phyloP scores from a whole-genome alignment of 2,329 filamentous ascomycete species.

The Penicillium sp. region DNA sequence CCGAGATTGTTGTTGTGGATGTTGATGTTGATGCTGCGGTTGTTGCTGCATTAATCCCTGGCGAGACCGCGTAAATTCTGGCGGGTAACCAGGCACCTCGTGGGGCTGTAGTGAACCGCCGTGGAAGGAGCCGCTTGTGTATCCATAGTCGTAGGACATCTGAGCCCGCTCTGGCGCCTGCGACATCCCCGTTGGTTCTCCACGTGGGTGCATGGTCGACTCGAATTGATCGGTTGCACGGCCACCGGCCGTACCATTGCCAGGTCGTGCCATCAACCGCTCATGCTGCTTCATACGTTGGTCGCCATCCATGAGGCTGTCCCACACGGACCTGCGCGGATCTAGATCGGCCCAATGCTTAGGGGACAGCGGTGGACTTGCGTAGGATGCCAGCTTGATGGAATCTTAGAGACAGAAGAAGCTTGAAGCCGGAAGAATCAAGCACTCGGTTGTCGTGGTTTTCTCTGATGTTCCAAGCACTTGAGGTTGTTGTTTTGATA shows the following conservation, averaged over 20 bases:
- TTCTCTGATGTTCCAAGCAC: not conserved
- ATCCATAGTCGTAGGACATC: slow-evolving; percentile 53
- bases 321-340: slow-evolving; percentile 56
- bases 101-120: slow-evolving; percentile 48
- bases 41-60: slow-evolving; percentile 27
- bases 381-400: slow-evolving; percentile 66
- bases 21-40: slow-evolving; percentile 21
- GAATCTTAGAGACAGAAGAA: slow-evolving; percentile 11
- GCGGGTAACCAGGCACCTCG: slow-evolving; percentile 63
- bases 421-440: not conserved
- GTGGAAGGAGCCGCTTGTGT: slow-evolving; percentile 55
- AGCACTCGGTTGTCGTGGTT: not conserved
- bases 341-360: slow-evolving; percentile 61
- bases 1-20: slow-evolving; percentile 15
- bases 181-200: slow-evolving; percentile 36
- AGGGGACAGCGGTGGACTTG: slow-evolving; percentile 64
- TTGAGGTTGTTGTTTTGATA: not conserved
- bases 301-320: slow-evolving; percentile 74
- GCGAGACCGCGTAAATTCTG: slow-evolving; percentile 58
- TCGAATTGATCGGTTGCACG: slow-evolving; percentile 47
- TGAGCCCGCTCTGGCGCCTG: slow-evolving; percentile 37
- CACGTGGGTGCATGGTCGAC: slow-evolving; percentile 35
- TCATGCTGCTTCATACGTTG: slow-evolving; percentile 75
- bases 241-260: slow-evolving; percentile 50
- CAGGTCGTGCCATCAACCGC: slow-evolving; percentile 55